A percentile compares a stretch with the other conserved stretches of the same genome.
These are phyloP conservation scores for Globisporangium spiculum DNA, from an alignment of 352 stramenopile genomes.

Conservation along the genomic window DNA sequence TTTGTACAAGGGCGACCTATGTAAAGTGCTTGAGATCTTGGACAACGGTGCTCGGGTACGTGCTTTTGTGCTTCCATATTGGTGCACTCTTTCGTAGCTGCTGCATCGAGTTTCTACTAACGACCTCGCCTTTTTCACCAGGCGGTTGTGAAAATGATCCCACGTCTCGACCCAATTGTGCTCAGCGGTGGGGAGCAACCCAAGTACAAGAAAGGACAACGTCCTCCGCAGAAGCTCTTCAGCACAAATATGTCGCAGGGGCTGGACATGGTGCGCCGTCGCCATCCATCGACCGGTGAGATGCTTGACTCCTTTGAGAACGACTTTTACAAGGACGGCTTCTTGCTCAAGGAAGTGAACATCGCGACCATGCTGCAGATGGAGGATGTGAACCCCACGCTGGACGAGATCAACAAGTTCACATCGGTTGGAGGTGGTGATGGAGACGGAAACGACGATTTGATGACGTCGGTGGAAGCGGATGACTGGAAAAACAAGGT, in stretches of 20 bases:
- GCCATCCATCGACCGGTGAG: constrained; percentile 67
- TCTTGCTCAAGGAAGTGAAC: constrained; percentile 86
- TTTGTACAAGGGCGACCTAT: constrained; percentile 86
- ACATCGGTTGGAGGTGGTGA: constrained; percentile 57
- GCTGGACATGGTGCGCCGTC: constrained; percentile 59
- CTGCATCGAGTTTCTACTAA: background rate
- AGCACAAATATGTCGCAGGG: constrained; percentile 65
- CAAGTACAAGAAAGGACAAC: constrained; percentile 89
- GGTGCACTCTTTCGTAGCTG: background rate
- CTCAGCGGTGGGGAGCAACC: constrained; percentile 68
- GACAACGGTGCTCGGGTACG: constrained; percentile 77
- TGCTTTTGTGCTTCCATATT: background rate
- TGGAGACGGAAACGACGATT: constrained; percentile 64
- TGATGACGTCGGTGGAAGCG: constrained; percentile 67
- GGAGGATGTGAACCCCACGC: constrained; percentile 81
- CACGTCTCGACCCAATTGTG: constrained; percentile 74
- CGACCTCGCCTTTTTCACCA: constrained; percentile 13
- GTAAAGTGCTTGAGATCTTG: constrained; percentile 85
- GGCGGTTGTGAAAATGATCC: constrained; percentile 86
- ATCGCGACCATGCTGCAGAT: constrained; percentile 83
- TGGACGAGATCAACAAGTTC: constrained; percentile 90
- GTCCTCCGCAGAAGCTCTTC: constrained; percentile 84
- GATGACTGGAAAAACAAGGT: constrained; percentile 90
- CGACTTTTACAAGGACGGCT: constrained; percentile 87
- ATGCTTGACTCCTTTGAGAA: constrained; percentile 90